Evolutionary conservation across 352 stramenopile species (phyloP).

Genomic region (Blastocystis sp.): DNA sequence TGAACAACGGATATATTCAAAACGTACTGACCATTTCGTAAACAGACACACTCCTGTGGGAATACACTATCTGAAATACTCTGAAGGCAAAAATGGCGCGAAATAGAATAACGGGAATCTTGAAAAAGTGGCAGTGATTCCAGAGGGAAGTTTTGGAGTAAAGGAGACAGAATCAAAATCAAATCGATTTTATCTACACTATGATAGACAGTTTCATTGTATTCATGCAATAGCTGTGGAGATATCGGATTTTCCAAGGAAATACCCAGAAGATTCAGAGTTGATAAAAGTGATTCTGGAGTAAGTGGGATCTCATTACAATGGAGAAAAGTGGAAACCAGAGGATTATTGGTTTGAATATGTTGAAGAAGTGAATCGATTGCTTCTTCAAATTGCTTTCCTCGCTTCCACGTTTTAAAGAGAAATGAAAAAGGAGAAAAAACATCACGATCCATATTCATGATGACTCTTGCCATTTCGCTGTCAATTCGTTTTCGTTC

Average conservation of each 20-base stretch:
- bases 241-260: not conserved
- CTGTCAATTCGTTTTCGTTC: not conserved
- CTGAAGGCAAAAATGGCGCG: slow-evolving; percentile 30
- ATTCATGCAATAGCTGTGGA: not conserved
- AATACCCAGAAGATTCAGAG: not conserved
- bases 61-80: not conserved
- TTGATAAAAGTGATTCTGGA: not conserved
- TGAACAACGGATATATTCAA: slow-evolving; percentile 23
- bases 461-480: not conserved
- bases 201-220: not conserved
- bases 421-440: slow-evolving; percentile 15
- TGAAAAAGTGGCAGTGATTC: not conserved
- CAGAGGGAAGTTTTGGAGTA: slow-evolving; percentile 2
- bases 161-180: slow-evolving; percentile 10
- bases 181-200: not conserved
- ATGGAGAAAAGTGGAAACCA: slow-evolving; percentile 7
- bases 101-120: not conserved
- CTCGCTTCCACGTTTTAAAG: not conserved
- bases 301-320: not conserved
- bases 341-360: not conserved
- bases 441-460: not conserved
- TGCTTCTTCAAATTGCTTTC: not conserved
- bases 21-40: not conserved
- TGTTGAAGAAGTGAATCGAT: not conserved
- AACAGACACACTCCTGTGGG: not conserved